A percentile compares a stretch with the other conserved stretches of the same genome.
These are phyloP conservation scores for Fonsecaea pugnacius DNA, from an alignment of 2,329 filamentous ascomycete species.

Conservation along the genomic window DNA sequence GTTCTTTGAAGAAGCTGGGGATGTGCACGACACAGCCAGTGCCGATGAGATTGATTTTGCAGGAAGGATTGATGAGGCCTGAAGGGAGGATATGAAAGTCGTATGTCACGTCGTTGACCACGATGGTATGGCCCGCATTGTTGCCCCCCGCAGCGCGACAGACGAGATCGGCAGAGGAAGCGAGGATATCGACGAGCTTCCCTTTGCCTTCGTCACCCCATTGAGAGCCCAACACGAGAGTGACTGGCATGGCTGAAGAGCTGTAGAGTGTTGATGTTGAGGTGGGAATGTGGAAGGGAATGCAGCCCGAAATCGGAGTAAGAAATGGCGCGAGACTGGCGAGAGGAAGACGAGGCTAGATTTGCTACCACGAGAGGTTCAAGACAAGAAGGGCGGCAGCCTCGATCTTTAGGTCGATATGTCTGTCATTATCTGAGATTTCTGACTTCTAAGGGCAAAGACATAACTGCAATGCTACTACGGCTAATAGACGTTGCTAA, in stretches of 20 bases:
- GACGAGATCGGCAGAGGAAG: constrained; percentile 50
- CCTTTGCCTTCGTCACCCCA: constrained; percentile 58
- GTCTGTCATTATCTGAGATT: not conserved
- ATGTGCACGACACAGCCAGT: constrained; percentile 54
- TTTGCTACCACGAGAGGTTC: not conserved
- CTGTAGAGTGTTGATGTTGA: constrained; percentile 1
- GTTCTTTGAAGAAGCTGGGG: constrained; percentile 55
- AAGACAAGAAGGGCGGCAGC: not conserved
- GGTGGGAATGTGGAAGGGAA: constrained; percentile 7
- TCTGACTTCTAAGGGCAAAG: constrained; percentile 2
- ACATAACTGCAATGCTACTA: not conserved
- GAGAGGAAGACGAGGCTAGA: not conserved
- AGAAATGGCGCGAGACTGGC: not conserved
- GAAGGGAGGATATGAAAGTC: constrained; percentile 56
- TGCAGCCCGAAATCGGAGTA: constrained; percentile 11
- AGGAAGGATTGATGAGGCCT: constrained; percentile 50
- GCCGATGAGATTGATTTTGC: constrained; percentile 52
- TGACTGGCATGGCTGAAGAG: constrained; percentile 41
- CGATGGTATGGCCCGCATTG: constrained; percentile 56
- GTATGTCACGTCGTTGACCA: constrained; percentile 52
- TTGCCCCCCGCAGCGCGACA: constrained; percentile 53
- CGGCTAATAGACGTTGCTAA: constrained; percentile 29
- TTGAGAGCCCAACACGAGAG: constrained; percentile 53
- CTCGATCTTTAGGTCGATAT: not conserved
- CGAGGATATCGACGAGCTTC: constrained; percentile 55